Conservation (phyloP, 2,329 filamentous ascomycete species). For the Plectosphaerella plurivora region DNA sequence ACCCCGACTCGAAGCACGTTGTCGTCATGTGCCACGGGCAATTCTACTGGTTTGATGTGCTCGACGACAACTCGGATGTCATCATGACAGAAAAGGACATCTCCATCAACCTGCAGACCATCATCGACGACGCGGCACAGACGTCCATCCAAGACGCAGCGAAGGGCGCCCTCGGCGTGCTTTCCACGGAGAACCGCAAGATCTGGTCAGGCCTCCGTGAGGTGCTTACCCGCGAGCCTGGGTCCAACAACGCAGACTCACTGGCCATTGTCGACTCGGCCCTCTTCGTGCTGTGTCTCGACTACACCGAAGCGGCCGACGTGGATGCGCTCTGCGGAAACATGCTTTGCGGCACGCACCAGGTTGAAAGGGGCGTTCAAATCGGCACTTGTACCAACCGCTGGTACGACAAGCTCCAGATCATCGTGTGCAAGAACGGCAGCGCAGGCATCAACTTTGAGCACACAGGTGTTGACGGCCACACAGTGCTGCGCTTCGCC, state of each 20-base stretch:
- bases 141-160: constrained; percentile 90
- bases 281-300: constrained; percentile 85
- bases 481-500: constrained; percentile 93
- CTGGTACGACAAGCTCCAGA: constrained; percentile 99
- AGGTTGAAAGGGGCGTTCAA: constrained; percentile 89
- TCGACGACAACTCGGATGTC: constrained; percentile 89
- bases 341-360: constrained; percentile 94
- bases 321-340: constrained; percentile 90
- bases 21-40: constrained; percentile 92
- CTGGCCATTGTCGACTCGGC: constrained; percentile 94
- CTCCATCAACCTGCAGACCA: constrained; percentile 83
- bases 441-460: constrained; percentile 99
- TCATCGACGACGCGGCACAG: constrained; percentile 84
- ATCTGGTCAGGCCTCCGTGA: constrained; percentile 91
- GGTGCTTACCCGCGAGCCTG: constrained; percentile 76
- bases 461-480: constrained; percentile 95
- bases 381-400: constrained; percentile 96
- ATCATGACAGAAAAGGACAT: constrained; percentile 98
- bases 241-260: constrained; percentile 93
- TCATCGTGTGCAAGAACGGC: constrained; percentile 98
- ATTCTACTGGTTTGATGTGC: constrained; percentile 98
- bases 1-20: constrained; percentile 87
- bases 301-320: constrained; percentile 81
- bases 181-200: constrained; percentile 95
- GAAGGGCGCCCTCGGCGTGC: constrained; percentile 87